These are phyloP conservation scores for Paspalum notatum DNA, from an alignment of 176 grass and related monocot genomes.

Conservation along the genomic window DNA sequence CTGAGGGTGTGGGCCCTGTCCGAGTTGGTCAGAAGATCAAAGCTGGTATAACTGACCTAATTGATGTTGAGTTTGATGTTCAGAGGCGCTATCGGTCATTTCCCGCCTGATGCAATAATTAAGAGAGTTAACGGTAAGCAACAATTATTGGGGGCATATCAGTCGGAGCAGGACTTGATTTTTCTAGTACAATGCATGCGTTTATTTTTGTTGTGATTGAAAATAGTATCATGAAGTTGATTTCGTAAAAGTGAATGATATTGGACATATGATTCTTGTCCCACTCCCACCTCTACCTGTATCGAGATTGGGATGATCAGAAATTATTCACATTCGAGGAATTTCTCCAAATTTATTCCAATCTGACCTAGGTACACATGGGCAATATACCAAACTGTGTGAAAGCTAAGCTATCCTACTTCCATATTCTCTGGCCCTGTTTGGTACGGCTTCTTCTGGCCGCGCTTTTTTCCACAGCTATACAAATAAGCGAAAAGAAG, in stretches of 20 bases:
- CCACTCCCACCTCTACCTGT: background rate
- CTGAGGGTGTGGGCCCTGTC: conserved; percentile 87
- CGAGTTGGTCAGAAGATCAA: conserved; percentile 82
- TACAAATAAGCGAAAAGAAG: too few relatives aligned
- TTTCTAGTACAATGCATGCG: conserved; percentile 6
- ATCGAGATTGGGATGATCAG: too few relatives aligned
- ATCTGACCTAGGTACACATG: too few relatives aligned
- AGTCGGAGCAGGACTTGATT: background rate
- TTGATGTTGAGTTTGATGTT: conserved; percentile 93
- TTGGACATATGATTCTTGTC: too few relatives aligned
- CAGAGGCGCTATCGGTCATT: conserved; percentile 59
- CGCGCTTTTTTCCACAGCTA: too few relatives aligned
- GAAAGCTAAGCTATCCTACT: too few relatives aligned
- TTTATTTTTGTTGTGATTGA: background rate
- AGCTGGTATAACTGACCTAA: conserved; percentile 84
- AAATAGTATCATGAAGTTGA: background rate
- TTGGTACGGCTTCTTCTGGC: too few relatives aligned
- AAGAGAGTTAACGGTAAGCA: conserved; percentile 24
- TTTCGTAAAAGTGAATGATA: conserved; percentile 6
- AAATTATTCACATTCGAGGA: too few relatives aligned
- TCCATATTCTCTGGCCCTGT: too few relatives aligned
- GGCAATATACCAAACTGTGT: too few relatives aligned
- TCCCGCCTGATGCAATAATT: conserved; percentile 42
- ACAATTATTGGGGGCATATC: background rate
- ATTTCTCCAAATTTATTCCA: too few relatives aligned